These are phyloP conservation scores for Terfezia claveryi DNA, from an alignment of 495 filamentous ascomycete species.

Conservation along the genomic window DNA sequence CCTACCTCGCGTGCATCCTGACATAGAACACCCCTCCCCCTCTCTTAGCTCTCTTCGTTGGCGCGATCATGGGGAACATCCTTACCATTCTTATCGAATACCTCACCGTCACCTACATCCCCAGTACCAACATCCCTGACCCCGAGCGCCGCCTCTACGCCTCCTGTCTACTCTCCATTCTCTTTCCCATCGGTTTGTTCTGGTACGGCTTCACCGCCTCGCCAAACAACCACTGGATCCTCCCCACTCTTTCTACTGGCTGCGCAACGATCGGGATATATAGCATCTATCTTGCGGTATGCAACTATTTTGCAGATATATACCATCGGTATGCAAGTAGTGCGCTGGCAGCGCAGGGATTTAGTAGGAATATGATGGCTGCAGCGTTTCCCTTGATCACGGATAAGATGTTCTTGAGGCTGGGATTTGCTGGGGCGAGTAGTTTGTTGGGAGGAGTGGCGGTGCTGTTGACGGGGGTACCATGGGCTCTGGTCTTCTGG, in stretches of 20 bases:
- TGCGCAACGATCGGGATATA: conserved; percentile 76
- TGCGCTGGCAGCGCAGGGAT: conserved; percentile 71
- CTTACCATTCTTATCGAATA: conserved; percentile 33
- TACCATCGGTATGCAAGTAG: conserved; percentile 71
- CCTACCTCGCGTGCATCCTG: not conserved
- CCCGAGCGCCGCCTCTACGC: conserved; percentile 72
- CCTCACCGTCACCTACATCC: conserved; percentile 24
- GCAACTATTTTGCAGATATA: conserved; percentile 86
- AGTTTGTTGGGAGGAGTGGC: conserved; percentile 60
- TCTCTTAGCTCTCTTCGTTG: conserved; percentile 38
- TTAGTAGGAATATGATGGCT: conserved; percentile 63
- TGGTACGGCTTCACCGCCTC: conserved; percentile 61
- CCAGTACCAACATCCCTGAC: conserved; percentile 3
- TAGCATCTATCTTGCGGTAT: conserved; percentile 68
- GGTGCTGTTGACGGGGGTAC: conserved; percentile 47
- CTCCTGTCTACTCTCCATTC: conserved; percentile 37
- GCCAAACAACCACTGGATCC: conserved; percentile 50
- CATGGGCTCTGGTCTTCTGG: conserved; percentile 66
- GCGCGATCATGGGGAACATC: conserved; percentile 41
- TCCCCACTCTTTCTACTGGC: conserved; percentile 45
- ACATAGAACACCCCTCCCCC: not conserved
- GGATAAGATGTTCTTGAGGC: conserved; percentile 41
- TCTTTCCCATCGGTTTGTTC: conserved; percentile 50
- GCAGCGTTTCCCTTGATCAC: conserved; percentile 68
- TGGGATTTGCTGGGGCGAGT: conserved; percentile 52